Base-by-base conservation (phyloP, 2,329 filamentous ascomycete species). In the Mycocentrospora acerina region DNA sequence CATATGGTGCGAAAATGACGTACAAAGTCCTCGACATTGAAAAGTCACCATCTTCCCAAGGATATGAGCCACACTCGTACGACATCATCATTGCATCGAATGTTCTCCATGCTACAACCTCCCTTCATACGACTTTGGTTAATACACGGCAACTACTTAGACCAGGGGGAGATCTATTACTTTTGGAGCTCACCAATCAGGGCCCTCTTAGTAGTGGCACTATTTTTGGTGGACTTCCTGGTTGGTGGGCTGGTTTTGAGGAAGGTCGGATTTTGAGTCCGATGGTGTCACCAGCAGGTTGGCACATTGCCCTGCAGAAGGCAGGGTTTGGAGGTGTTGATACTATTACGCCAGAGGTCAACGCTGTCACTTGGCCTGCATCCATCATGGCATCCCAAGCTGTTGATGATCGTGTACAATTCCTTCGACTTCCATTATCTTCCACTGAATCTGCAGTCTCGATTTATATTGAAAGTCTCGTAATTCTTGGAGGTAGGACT, bases 221-320 rank as follows among this genome's bases (percentile, higher is more conserved):
- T 5, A 53, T 64, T 3, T 62, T 71, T n/a, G 66, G 65, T 2
- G 42, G 53, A 3, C 43, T 72, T 2, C 57, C 67, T 4, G 69
- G 69, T 2, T 73, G 70, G 70, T 73, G 69, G 69, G 28, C 56
- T 1, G 46, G 49, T 18, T 24, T 18, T 4, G 39, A 45, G 5
- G 4, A 58, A 35, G 29, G 32, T 50, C 17, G 46, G 26, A 8
- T 6, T 18, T 26, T 13, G 2, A 10, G n/a, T 2, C 48, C 48
- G 2, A 8, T 13, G 1, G n/a, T 48, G 0, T 11, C 22, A 6
- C 7, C 7, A 5, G 8, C 25, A 6, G 19, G 48, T 19, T 67
- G 62, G 63, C 48, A 60, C 32, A 32, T 12, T 2, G 2, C 25
- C 1, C 12, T 51, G 2, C 13, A 35, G 12, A 7, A 17, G 0